Conservation (phyloP, 345 rosid genomes). For the Euphorbia peplus region DNA sequence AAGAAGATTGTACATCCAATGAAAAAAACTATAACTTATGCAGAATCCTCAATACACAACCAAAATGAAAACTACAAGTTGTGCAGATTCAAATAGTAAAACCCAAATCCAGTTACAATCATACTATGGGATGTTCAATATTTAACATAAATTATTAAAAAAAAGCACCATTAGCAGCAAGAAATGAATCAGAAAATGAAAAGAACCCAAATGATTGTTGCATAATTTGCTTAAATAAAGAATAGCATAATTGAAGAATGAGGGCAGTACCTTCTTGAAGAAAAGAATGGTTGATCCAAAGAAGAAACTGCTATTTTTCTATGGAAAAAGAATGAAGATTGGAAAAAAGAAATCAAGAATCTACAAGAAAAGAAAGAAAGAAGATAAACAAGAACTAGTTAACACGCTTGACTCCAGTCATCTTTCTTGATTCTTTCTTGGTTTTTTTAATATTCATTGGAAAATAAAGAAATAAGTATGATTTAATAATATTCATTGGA, state of each 20-base stretch:
- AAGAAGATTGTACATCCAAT: background rate
- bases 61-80: background rate
- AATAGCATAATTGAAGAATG: background rate
- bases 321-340: conserved; percentile 1
- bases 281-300: background rate
- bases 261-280: conserved; percentile 9
- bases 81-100: background rate
- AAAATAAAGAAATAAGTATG: too few relatives aligned
- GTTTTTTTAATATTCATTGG: too few relatives aligned
- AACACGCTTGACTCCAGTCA: conserved; percentile 16
- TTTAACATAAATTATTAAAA: background rate
- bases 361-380: background rate
- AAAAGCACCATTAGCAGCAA: background rate
- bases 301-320: conserved; percentile 1
- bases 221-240: background rate
- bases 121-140: background rate
- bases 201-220: background rate
- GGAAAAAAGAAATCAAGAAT: background rate
- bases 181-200: background rate
- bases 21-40: too few relatives aligned
- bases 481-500: too few relatives aligned
- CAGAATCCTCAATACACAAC: background rate
- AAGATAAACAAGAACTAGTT: conserved; percentile 20
- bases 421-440: too few relatives aligned
- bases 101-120: background rate